A percentile compares a stretch with the other conserved stretches of the same genome.
These are phyloP conservation scores for Rosa persica DNA, from an alignment of 306 rosid genomes.

Conservation along the genomic window DNA sequence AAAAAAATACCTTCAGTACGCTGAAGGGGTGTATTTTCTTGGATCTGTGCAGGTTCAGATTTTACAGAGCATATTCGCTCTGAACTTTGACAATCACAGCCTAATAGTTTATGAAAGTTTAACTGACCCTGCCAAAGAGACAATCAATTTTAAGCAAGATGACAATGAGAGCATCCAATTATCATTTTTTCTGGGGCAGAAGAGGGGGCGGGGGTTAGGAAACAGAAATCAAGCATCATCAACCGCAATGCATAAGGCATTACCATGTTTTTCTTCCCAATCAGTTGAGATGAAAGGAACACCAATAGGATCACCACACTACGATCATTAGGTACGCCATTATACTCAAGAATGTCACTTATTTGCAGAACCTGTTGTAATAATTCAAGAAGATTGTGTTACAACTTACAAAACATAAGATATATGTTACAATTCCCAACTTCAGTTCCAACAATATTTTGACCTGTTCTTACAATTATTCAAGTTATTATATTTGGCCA, in stretches of 20 bases:
- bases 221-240: neutral
- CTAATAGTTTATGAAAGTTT: constrained; percentile 82
- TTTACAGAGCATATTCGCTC: constrained; percentile 43
- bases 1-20: constrained; percentile 48
- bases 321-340: constrained; percentile 66
- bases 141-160: constrained; percentile 9
- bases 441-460: neutral
- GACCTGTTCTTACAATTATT: neutral
- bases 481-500: neutral
- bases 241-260: constrained; percentile 4
- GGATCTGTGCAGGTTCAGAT: constrained; percentile 37
- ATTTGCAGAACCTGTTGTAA: constrained; percentile 72
- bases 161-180: constrained; percentile 7
- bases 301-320: constrained; percentile 88
- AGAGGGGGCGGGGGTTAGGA: neutral
- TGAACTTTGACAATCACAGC: constrained; percentile 53
- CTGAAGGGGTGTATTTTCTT: constrained; percentile 35
- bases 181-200: neutral
- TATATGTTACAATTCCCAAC: neutral
- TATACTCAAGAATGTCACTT: constrained; percentile 82
- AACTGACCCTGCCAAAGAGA: constrained; percentile 56
- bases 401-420: neutral
- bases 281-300: constrained; percentile 83
- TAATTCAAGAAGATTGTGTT: neutral
- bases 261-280: constrained; percentile 88